Base-by-base conservation (phyloP, 148 eudicot genomes). In the Linanthus parryae region DNA sequence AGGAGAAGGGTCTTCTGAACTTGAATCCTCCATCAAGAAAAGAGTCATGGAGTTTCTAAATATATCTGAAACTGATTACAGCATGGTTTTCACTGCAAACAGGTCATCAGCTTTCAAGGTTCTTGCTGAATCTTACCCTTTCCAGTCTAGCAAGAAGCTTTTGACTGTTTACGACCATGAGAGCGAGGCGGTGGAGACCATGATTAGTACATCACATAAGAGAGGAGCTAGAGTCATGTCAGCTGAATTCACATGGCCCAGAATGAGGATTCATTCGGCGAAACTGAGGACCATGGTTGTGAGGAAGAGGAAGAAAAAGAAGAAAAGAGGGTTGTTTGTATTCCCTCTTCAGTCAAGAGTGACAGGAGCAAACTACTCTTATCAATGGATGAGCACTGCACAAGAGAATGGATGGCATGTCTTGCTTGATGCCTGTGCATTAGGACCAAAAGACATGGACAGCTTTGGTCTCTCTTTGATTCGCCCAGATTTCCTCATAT, bases 391-490 rank as follows among this genome's bases (percentile, higher is more conserved):
- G 96, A 82, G 65, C 24, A 50, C 68, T 54, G 99, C 99, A 9
- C 96, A 82, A 45, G 95, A 88, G 39, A 64, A 94, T 56, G 92
- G 94, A 27, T 94, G 99, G 99, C 95, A 94, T 59, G 84, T 94
- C 48, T 57, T 94, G 72, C 79, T 94, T 20, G 99, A 94, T 56
- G 86, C 91, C 23, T 88, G 96, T 45, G 88, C 99, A 18, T 72
- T 94, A 22, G 88, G 96, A n/a, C 95, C 99, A 4, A 94, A 94
- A 53, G 99, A 88, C 59, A 82, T 94, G 95, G 80, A 78, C 40
- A 88, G 95, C 57, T 82, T 94, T 15, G 99, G 95, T 17, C 76
- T 88, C 25, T 88, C 99, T 6, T 67, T 94, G 1, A 67, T 88
- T 46, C 71, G 68, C 16, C 99, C 99, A 6, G 99, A 94, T 40